Evolutionary conservation across 2,329 filamentous ascomycete species (phyloP).

Genomic region (Rutstroemia sp.): DNA sequence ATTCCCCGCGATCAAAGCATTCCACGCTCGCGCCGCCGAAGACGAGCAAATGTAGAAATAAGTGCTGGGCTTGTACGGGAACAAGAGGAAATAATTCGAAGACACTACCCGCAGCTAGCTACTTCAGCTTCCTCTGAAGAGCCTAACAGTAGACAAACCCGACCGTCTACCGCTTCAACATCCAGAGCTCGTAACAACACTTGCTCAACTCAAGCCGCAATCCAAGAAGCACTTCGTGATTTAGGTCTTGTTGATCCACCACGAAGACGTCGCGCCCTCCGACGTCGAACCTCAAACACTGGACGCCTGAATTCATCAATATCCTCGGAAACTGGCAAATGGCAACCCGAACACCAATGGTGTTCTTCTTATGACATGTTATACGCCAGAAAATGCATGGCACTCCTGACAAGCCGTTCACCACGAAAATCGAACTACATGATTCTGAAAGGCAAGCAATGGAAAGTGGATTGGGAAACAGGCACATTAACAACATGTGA

Average conservation of each 20-base stretch:
- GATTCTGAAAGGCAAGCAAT: conserved; percentile 48
- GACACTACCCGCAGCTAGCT: conserved; percentile 18
- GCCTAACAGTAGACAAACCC: neutral
- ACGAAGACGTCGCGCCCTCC: neutral
- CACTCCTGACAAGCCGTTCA: conserved; percentile 48
- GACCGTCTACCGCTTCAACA: neutral
- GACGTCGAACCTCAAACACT: neutral
- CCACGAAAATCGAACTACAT: conserved; percentile 52
- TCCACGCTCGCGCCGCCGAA: conserved; percentile 32
- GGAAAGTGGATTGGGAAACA: conserved; percentile 52
- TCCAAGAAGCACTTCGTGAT: neutral
- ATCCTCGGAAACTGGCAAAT: conserved; percentile 39
- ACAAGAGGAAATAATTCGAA: conserved; percentile 20
- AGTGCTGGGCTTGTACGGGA: conserved; percentile 15
- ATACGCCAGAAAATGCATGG: conserved; percentile 53
- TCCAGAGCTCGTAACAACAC: neutral
- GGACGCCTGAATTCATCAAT: conserved; percentile 18
- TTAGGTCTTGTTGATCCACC: neutral
- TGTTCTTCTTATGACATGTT: conserved; percentile 48
- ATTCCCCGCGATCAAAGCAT: conserved; percentile 56
- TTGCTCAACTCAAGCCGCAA: neutral
- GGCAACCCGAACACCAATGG: conserved; percentile 49
- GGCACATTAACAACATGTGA: conserved; percentile 47
- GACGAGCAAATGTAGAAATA: conserved; percentile 15
- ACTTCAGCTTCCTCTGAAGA: neutral